Evolutionary conservation across 164 flowering plant genomes (phyloP), one percentile per base, ranked within the genome.

Genomic region (Macadamia integrifolia): DNA sequence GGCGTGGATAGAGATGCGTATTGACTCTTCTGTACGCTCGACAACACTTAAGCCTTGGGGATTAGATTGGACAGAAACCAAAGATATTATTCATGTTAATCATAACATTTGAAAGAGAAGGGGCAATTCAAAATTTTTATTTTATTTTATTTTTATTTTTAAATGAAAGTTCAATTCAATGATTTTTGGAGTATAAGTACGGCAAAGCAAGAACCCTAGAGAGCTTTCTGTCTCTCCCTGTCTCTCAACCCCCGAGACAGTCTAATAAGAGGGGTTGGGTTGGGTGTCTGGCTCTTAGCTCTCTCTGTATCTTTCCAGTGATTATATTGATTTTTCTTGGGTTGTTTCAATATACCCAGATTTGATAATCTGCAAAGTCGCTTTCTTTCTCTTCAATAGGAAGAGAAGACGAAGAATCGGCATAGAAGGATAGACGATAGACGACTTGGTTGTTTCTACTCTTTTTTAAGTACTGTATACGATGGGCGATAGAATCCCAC

Each of bases 401-500:
- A 9, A 32, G 15, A 32, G 43, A 23, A 35, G 23, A 40, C 31
- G 18, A 46, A 62, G 65, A n/a, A 46, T 11, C 9, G 12, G 7
- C 50, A 46, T 46, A 35, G 40, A 35, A 2, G 40, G 23, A 46
- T 46, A 35, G 40, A 35, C 40, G 40, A 35, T 35, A 46, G 50
- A 46, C 3, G 50, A 46, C 28, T 3, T 35, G 40, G 40, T 18
- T 59, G 3, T 44, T 17, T 43, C 53, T 18, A 17, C 14, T 44
- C 52, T n/a, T 35, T 17, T 43, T 48, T 14, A 12, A 46, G 12
- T 46, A 46, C 50, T 43, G 60, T 35, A 58, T 61, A 48, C 58
- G 80, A 86, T 90, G 96, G 92, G 84, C 66, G 89, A 86, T 64
- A 85, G 91, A 74, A 87, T 84, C 42, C 83, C 80, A 48, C 79